Evolutionary conservation across 176 grass and related monocot species (phyloP).

Genomic region (Juncus effusus): DNA sequence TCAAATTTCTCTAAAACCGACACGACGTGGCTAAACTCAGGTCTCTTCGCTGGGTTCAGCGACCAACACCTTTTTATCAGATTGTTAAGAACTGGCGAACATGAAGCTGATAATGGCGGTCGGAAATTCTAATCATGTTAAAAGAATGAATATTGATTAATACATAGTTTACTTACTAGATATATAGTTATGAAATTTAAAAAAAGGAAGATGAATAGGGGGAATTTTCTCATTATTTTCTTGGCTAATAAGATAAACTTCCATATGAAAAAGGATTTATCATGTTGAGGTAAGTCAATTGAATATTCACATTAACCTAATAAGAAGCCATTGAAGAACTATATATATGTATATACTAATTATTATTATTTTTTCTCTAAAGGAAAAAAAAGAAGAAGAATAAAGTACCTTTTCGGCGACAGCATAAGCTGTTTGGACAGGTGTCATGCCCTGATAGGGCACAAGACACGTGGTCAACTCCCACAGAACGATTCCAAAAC

Average conservation of each 20-base stretch:
- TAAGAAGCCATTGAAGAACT: background rate
- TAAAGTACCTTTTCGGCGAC: constrained; percentile 63
- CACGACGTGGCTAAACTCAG: constrained; percentile 93
- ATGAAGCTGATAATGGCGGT: constrained; percentile 64
- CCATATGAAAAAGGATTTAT: no score
- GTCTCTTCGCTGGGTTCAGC: constrained; percentile 69
- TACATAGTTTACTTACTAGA: background rate
- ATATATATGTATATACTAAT: background rate
- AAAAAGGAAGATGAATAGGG: background rate
- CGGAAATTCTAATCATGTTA: constrained; percentile 53
- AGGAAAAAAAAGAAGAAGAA: background rate
- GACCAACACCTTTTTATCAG: constrained; percentile 92
- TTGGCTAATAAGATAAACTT: no score
- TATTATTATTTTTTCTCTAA: background rate
- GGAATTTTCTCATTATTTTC: background rate
- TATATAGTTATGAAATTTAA: no score
- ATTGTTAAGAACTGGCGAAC: constrained; percentile 75
- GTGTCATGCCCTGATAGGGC: constrained; percentile 95
- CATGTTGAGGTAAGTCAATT: background rate
- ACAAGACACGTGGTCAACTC: constrained; percentile 96
- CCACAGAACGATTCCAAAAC: constrained; percentile 98
- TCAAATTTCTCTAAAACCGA: constrained; percentile 92
- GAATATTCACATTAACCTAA: background rate
- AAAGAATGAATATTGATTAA: background rate
- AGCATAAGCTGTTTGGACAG: constrained; percentile 93